Evolutionary conservation across 192 early-diverging fungal species (phyloP).

Genomic region (Phycomyces nitens): DNA sequence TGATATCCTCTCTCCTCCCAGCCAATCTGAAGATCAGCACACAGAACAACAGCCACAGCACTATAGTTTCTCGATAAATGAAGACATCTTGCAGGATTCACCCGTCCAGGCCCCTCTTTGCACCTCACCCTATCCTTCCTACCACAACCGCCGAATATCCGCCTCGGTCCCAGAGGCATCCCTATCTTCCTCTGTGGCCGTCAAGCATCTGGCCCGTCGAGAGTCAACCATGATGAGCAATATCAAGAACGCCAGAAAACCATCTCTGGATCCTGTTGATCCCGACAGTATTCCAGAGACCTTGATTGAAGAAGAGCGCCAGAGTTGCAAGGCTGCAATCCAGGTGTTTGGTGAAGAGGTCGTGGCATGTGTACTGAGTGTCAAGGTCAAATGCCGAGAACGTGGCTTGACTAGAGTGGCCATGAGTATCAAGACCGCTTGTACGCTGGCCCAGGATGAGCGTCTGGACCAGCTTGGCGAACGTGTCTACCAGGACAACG

Average conservation of each 20-base stretch:
- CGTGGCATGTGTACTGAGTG: constrained; percentile 21
- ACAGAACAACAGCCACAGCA: no score
- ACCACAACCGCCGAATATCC: not conserved
- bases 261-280: not conserved
- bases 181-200: not conserved
- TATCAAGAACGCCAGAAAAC: not conserved
- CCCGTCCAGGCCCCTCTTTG: not conserved
- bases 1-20: constrained; percentile 6
- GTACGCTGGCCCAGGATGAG: constrained; percentile 1
- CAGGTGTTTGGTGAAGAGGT: constrained; percentile 19
- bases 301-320: constrained; percentile 22
- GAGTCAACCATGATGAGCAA: constrained; percentile 1
- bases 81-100: not conserved
- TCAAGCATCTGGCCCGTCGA: not conserved
- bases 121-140: not conserved
- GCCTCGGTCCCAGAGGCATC: not conserved
- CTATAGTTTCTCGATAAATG: not conserved
- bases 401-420: constrained; percentile 11
- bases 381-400: constrained; percentile 28
- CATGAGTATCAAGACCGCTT: constrained; percentile 5
- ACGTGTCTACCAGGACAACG: not conserved
- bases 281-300: constrained; percentile 20
- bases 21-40: not conserved
- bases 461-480: constrained; percentile 1
- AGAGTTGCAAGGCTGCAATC: constrained; percentile 12